Conservation (phyloP, 306 rosid species). For the Vigna reflexopilosa region DNA sequence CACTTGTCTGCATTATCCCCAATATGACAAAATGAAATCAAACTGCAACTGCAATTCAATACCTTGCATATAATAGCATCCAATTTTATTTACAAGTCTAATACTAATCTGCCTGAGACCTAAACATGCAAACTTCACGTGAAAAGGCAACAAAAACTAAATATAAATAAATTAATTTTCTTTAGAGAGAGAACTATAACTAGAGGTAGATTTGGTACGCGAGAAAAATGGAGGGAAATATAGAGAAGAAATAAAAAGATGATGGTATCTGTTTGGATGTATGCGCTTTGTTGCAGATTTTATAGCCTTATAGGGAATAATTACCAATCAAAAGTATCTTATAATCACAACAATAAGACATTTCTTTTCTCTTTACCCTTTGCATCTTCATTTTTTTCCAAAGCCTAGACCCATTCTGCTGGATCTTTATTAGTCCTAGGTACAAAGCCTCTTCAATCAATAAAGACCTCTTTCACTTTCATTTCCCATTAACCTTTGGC, state of each 20-base stretch:
- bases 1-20: not conserved
- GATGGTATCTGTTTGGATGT: not conserved
- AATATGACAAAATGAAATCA: not conserved
- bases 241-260: not conserved
- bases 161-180: not conserved
- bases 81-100: constrained; percentile 5
- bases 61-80: constrained; percentile 24
- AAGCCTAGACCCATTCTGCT: too few relatives aligned
- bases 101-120: constrained; percentile 24
- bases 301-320: too few relatives aligned
- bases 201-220: not conserved
- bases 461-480: too few relatives aligned
- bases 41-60: not conserved
- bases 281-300: too few relatives aligned
- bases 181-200: not conserved
- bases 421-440: too few relatives aligned
- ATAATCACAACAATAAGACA: too few relatives aligned
- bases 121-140: constrained; percentile 24
- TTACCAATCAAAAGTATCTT: too few relatives aligned
- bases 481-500: too few relatives aligned
- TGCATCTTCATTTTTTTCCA: too few relatives aligned
- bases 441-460: too few relatives aligned
- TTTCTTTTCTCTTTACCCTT: too few relatives aligned
- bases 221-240: not conserved
- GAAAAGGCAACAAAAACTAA: constrained; percentile 1